phyloP scores from a whole-genome alignment of 768 basidiomycete species.

The Pisolithus albus region DNA sequence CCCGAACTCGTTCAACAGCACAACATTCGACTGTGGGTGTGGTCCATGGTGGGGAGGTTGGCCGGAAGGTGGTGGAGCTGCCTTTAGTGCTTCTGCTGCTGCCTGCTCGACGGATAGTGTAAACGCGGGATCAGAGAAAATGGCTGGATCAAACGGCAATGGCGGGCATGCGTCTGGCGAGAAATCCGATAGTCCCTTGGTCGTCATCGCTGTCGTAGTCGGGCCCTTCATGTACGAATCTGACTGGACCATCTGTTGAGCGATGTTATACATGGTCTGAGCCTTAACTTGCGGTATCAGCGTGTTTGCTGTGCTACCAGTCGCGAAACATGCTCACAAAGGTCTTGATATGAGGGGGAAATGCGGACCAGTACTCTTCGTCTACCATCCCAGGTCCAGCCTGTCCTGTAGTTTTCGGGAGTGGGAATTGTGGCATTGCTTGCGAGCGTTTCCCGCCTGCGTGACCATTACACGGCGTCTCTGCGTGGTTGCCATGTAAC shows the following conservation, averaged over 20 bases:
- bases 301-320: constrained; percentile 13
- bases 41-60: constrained; percentile 29
- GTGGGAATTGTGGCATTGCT: constrained; percentile 9
- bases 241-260: constrained; percentile 56
- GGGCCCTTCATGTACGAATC: constrained; percentile 32
- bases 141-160: constrained; percentile 44
- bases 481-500: constrained; percentile 42
- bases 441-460: constrained; percentile 20
- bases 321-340: constrained; percentile 46
- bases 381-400: constrained; percentile 31
- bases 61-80: constrained; percentile 23
- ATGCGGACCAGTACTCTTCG: constrained; percentile 63
- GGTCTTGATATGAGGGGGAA: constrained; percentile 61
- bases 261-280: constrained; percentile 61
- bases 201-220: constrained; percentile 26
- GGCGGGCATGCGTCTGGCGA: constrained; percentile 37
- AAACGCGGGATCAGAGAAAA: constrained; percentile 50
- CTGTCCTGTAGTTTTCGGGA: constrained; percentile 19
- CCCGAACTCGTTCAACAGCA: constrained; percentile 35
- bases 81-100: constrained; percentile 30
- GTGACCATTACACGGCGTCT: constrained; percentile 22
- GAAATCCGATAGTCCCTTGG: constrained; percentile 31
- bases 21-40: constrained; percentile 28
- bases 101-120: constrained; percentile 45
- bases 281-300: constrained; percentile 38